A percentile compares a stretch with the other conserved stretches of the same genome.
Conservation (phyloP, 1,284 basidiomycete species). For the Schizophyllum amplum region DNA sequence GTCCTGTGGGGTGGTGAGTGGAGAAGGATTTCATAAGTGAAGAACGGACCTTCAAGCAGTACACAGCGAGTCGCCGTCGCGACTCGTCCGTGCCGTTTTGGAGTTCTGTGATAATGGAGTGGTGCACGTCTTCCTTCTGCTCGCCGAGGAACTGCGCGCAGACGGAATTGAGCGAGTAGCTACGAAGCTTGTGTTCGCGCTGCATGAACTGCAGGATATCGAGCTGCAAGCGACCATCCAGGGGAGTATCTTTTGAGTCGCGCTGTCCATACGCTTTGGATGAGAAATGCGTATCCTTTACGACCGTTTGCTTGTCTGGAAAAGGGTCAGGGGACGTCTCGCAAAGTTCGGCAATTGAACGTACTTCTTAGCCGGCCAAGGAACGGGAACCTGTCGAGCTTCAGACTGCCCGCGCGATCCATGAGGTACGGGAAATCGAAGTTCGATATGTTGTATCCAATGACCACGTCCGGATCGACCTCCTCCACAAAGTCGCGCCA, state of each 20-base stretch:
- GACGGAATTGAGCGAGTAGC: slow-evolving; percentile 92
- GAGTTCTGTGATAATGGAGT: slow-evolving; percentile 93
- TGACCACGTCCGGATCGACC: slow-evolving; percentile 89
- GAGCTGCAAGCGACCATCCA: slow-evolving; percentile 88
- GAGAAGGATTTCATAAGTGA: not conserved
- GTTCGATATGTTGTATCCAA: slow-evolving; percentile 87
- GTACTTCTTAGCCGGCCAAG: slow-evolving; percentile 41
- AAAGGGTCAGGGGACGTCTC: not conserved
- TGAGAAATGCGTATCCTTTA: slow-evolving; percentile 91
- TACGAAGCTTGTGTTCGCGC: slow-evolving; percentile 89
- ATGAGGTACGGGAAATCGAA: slow-evolving; percentile 95
- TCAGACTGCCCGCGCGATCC: slow-evolving; percentile 80
- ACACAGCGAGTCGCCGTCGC: slow-evolving; percentile 83
- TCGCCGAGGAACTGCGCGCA: slow-evolving; percentile 94
- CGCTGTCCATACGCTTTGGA: slow-evolving; percentile 94
- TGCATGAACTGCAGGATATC: slow-evolving; percentile 96
- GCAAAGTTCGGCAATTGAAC: not conserved
- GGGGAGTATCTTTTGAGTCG: slow-evolving; percentile 85
- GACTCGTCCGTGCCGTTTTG: slow-evolving; percentile 94
- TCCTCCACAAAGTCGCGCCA: slow-evolving; percentile 85
- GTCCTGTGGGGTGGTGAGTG: slow-evolving; percentile 46
- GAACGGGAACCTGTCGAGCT: slow-evolving; percentile 63
- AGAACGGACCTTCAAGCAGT: slow-evolving; percentile 79
- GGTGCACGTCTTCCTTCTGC: slow-evolving; percentile 96
- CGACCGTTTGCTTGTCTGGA: slow-evolving; percentile 58